A percentile compares a stretch with the other conserved stretches of the same genome.
phyloP scores from a whole-genome alignment of 768 basidiomycete species.

The Russula sp. region DNA sequence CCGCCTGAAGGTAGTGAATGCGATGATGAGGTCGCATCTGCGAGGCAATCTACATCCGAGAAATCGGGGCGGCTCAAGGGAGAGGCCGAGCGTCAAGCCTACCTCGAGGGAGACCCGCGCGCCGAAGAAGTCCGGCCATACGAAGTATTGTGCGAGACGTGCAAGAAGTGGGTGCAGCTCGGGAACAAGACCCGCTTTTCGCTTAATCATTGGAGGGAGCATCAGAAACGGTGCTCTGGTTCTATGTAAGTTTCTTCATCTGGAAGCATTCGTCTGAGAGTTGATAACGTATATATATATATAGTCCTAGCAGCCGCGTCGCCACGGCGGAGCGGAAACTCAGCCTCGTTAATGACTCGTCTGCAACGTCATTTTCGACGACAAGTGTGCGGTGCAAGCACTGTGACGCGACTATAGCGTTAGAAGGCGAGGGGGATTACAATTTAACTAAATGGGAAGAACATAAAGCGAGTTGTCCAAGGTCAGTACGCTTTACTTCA shows the following conservation, averaged over 20 bases:
- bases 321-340: slow-evolving; percentile 59
- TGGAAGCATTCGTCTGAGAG: slow-evolving; percentile 16
- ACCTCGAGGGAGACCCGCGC: slow-evolving; percentile 49
- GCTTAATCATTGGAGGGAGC: slow-evolving; percentile 48
- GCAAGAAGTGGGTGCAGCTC: slow-evolving; percentile 58
- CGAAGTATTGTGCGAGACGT: slow-evolving; percentile 52
- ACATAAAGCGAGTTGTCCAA: slow-evolving; percentile 51
- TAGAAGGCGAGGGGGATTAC: slow-evolving; percentile 51
- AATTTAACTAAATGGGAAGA: slow-evolving; percentile 55
- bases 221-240: slow-evolving; percentile 44
- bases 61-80: slow-evolving; percentile 26
- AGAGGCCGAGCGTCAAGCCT: slow-evolving; percentile 43
- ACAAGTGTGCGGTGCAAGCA: slow-evolving; percentile 44
- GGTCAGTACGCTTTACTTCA: slow-evolving; percentile 28
- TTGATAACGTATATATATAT: slow-evolving; percentile 5
- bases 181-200: slow-evolving; percentile 36
- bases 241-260: slow-evolving; percentile 33
- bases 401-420: slow-evolving; percentile 42
- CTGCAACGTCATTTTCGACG: slow-evolving; percentile 45
- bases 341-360: slow-evolving; percentile 56
- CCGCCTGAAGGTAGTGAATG: slow-evolving; percentile 23
- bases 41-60: slow-evolving; percentile 28
- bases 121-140: slow-evolving; percentile 45
- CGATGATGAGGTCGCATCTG: slow-evolving; percentile 28
- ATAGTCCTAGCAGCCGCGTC: slow-evolving; percentile 53